These are phyloP conservation scores for Penicillium vulpinum DNA, from an alignment of 2,329 filamentous ascomycete genomes.

Conservation along the genomic window DNA sequence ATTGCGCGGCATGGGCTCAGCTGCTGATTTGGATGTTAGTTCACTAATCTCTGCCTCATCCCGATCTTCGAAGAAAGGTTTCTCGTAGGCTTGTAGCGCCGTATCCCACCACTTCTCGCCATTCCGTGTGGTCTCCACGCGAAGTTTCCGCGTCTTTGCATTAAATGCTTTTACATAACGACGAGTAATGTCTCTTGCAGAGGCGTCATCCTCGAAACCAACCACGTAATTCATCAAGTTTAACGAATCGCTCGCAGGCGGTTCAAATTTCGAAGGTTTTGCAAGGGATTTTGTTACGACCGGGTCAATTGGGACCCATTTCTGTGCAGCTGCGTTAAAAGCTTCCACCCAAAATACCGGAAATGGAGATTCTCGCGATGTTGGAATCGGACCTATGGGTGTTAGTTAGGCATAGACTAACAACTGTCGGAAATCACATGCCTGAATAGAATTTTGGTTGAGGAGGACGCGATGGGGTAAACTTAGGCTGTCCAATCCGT, in stretches of 20 bases:
- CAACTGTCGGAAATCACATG: slow-evolving; percentile 10
- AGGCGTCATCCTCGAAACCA: slow-evolving; percentile 77
- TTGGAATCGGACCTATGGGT: slow-evolving; percentile 39
- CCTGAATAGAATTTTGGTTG: slow-evolving; percentile 19
- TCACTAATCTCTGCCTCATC: slow-evolving; percentile 84
- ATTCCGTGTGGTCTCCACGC: slow-evolving; percentile 68
- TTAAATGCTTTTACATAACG: slow-evolving; percentile 87
- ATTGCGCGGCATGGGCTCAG: slow-evolving; percentile 82
- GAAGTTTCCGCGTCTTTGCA: slow-evolving; percentile 78
- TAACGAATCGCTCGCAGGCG: slow-evolving; percentile 71
- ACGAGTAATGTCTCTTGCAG: slow-evolving; percentile 79
- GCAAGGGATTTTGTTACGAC: slow-evolving; percentile 78
- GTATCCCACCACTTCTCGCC: slow-evolving; percentile 59
- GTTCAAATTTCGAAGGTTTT: slow-evolving; percentile 75
- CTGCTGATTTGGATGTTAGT: slow-evolving; percentile 67
- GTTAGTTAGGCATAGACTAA: slow-evolving; percentile 13
- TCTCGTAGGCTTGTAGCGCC: slow-evolving; percentile 45
- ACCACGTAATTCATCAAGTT: slow-evolving; percentile 83
- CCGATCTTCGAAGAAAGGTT: slow-evolving; percentile 57
- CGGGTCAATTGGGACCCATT: slow-evolving; percentile 87
- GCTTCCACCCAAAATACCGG: slow-evolving; percentile 95
- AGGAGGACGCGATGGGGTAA: slow-evolving; percentile 25
- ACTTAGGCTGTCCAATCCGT: slow-evolving; percentile 41
- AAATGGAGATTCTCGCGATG: slow-evolving; percentile 68
- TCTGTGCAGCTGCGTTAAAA: slow-evolving; percentile 80